Percentiles rank a stretch among this genome's conserved stretches.
phyloP scores from a whole-genome alignment of 2,329 filamentous ascomycete genomes.

The Calonectria hawksworthii region DNA sequence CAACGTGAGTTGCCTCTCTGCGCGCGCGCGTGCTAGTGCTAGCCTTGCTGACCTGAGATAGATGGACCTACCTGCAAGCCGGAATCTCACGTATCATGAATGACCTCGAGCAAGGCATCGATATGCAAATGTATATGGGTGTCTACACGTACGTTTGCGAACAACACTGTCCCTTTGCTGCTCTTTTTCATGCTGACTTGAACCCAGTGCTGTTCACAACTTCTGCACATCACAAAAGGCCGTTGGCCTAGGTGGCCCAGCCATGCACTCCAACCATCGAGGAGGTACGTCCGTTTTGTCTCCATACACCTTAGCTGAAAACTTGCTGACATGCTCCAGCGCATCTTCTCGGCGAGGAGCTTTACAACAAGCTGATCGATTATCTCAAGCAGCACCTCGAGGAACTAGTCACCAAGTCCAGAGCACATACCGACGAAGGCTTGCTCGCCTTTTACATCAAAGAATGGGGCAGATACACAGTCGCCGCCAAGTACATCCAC shows the following conservation, averaged over 20 bases:
- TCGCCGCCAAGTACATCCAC: constrained; percentile 96
- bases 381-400: constrained; percentile 86
- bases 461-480: constrained; percentile 97
- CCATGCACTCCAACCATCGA: constrained; percentile 56
- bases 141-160: constrained; percentile 83
- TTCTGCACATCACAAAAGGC: constrained; percentile 99
- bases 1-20: constrained; percentile 59
- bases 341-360: constrained; percentile 93
- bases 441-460: constrained; percentile 93
- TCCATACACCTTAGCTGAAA: neutral
- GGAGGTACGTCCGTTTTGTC: constrained; percentile 69
- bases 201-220: constrained; percentile 87
- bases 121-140: constrained; percentile 97
- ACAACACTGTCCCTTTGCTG: neutral
- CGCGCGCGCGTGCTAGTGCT: neutral
- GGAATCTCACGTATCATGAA: constrained; percentile 96
- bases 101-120: constrained; percentile 90
- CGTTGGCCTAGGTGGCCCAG: constrained; percentile 69
- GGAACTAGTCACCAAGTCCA: constrained; percentile 79
- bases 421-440: constrained; percentile 88
- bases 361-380: constrained; percentile 90
- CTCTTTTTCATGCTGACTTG: constrained; percentile 51
- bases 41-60: constrained; percentile 54
- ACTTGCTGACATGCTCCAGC: constrained; percentile 64
- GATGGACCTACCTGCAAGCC: constrained; percentile 90